Evolutionary conservation across 129 eudicot genomes (phyloP), one percentile per base, ranked within the genome.

Genomic region (Calendula officinalis): DNA sequence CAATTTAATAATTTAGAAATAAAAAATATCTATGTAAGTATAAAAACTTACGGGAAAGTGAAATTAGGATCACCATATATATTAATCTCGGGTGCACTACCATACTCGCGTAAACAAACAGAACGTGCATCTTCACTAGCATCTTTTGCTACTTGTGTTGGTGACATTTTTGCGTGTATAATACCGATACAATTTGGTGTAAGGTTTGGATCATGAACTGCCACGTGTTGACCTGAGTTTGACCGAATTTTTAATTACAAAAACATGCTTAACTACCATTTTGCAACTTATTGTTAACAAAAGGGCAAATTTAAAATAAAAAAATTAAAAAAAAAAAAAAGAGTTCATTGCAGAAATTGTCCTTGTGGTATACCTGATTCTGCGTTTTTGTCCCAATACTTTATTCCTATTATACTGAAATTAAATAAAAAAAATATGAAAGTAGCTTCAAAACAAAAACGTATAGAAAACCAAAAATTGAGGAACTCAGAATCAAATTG

Each of bases 81-180:
- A 15, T 57, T 78, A 47, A 92, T 69, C 3, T 92, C 91, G 6
- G 99, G 99, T 45, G 96, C 95, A 70, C 84, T 79, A 8, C 99
- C 99, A 75, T 85, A 92, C 61, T 92, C 95, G 14, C 92, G 77
- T 73, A 83, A 61, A 58, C 99, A 92, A 50, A 92, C 73, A 60
- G 75, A 66, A 59, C 99, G 95, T 65, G 99, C 99, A 83, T 92
- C 99, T 60, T 92, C 99, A 72, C 96, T 81, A 17, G 99, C 96
- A 81, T 77, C 69, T 75, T 79, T 75, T 47, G 91, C 96, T 15
- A 92, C 95, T 77, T 88, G 82, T 27, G 86, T 71, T 1, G 99
- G 99, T 46, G 99, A 88, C 96, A 92, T 83, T 72, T 92, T 92
- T 60, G 92, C 75, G 60, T 92, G 96, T 69, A 92, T 92, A 62